phyloP scores from a whole-genome alignment of 441 rosid genomes.

The Macaranga tanarius region DNA sequence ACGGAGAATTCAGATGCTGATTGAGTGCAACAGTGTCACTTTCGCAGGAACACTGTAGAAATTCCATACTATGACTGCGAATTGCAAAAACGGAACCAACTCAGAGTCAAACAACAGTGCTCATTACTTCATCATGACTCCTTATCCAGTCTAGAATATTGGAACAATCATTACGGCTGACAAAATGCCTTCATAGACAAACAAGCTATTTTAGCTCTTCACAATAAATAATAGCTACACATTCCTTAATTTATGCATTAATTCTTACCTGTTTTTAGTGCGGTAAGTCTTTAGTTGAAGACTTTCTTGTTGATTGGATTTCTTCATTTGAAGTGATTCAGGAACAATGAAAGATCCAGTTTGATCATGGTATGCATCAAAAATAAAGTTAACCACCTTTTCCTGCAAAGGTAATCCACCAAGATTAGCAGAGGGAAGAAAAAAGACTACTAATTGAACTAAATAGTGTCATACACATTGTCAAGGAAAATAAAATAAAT shows the following conservation, averaged over 20 bases:
- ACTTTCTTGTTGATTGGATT: conserved; percentile 46
- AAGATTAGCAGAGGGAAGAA: conserved; percentile 12
- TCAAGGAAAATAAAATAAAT: not conserved
- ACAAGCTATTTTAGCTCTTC: not conserved
- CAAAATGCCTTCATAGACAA: conserved; percentile 57
- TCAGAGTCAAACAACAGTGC: conserved; percentile 18
- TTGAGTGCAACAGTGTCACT: not conserved
- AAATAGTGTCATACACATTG: not conserved
- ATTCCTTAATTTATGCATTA: not conserved
- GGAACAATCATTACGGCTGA: conserved; percentile 59
- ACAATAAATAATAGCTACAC: not conserved
- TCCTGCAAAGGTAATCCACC: conserved; percentile 45
- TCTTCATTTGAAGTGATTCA: conserved; percentile 55
- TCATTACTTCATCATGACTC: conserved; percentile 40
- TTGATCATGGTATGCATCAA: conserved; percentile 56
- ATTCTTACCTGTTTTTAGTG: conserved; percentile 57
- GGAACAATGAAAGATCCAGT: conserved; percentile 52
- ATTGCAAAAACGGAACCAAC: conserved; percentile 3
- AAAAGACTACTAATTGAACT: not conserved
- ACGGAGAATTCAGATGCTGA: not conserved
- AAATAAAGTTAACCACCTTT: conserved; percentile 53
- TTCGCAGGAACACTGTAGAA: not conserved
- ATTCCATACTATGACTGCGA: not conserved
- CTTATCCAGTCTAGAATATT: conserved; percentile 69
- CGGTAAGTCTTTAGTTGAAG: conserved; percentile 61